Evolutionary conservation across 2,329 filamentous ascomycete species (phyloP).

Genomic region (Microthyrium microscopicum): DNA sequence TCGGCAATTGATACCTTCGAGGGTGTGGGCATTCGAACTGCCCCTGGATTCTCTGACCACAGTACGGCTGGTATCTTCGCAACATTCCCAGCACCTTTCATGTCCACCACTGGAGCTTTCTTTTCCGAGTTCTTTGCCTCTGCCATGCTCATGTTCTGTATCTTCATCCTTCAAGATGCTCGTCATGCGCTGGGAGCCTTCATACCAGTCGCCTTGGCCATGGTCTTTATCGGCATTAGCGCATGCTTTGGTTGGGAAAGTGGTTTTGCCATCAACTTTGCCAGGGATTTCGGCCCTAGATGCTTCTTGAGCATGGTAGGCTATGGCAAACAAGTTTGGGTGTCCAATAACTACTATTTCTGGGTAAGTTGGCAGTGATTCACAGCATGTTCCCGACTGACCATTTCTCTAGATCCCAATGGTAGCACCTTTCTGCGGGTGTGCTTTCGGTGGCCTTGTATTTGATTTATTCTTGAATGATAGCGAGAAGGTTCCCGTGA

Average conservation of each 20-base stretch:
- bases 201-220: neutral
- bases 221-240: constrained; percentile 5
- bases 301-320: constrained; percentile 2
- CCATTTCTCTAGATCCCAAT: constrained; percentile 3
- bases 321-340: constrained; percentile 7
- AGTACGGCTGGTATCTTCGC: constrained; percentile 6
- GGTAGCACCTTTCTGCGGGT: constrained; percentile 5
- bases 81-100: constrained; percentile 3
- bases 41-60: neutral
- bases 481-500: too few species aligned
- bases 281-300: constrained; percentile 6
- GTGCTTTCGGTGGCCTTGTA: constrained; percentile 4
- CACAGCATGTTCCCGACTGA: neutral
- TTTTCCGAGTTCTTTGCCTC: constrained; percentile 5
- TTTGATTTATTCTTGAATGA: constrained; percentile 11
- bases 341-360: constrained; percentile 3
- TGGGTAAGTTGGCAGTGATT: constrained; percentile 4
- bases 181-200: neutral
- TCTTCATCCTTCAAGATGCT: constrained; percentile 2
- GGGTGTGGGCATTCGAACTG: constrained; percentile 2
- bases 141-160: constrained; percentile 6
- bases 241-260: constrained; percentile 7
- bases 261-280: constrained; percentile 5
- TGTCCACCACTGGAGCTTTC: constrained; percentile 5
- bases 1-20: constrained; percentile 4